Percentiles rank a stretch among this genome's conserved stretches.
These are phyloP conservation scores for Capsicum pubescens DNA, from an alignment of 257 asterid genomes.

Conservation along the genomic window DNA sequence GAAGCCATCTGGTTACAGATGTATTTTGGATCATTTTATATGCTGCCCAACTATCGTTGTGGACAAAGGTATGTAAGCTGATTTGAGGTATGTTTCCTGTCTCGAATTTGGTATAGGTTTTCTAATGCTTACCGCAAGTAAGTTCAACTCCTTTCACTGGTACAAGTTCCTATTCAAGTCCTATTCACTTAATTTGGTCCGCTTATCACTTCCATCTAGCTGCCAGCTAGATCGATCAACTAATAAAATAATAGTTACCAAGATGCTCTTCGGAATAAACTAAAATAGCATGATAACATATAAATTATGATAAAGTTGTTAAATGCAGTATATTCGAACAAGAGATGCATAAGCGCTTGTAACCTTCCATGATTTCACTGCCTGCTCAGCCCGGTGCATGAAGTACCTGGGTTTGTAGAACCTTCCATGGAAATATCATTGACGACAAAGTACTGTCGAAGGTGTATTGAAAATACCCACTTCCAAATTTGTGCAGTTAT, in stretches of 20 bases:
- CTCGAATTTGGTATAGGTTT: slow-evolving; percentile 5
- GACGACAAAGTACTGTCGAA: not conserved
- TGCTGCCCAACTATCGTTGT: slow-evolving; percentile 48
- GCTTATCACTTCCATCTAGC: slow-evolving; percentile 10
- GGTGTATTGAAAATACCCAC: not conserved
- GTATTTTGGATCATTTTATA: slow-evolving; percentile 48
- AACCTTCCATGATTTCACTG: not conserved
- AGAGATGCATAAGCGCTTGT: not conserved
- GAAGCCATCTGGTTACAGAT: slow-evolving; percentile 63
- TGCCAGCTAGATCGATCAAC: slow-evolving; percentile 1
- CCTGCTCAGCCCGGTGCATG: not conserved
- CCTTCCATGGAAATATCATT: not conserved
- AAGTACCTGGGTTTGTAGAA: not conserved
- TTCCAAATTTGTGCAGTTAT: not conserved
- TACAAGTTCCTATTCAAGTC: slow-evolving; percentile 30
- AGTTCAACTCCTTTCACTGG: slow-evolving; percentile 25
- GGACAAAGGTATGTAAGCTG: slow-evolving; percentile 53
- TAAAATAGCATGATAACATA: not conserved
- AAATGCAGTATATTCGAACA: not conserved
- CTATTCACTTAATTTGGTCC: slow-evolving; percentile 22
- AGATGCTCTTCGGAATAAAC: not conserved
- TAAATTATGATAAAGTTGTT: not conserved
- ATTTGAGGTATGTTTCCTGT: slow-evolving; percentile 58
- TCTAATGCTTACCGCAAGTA: slow-evolving; percentile 31
- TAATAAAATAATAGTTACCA: not conserved